Evolutionary conservation across 257 asterid species (phyloP).

Genomic region (Plantago major): DNA sequence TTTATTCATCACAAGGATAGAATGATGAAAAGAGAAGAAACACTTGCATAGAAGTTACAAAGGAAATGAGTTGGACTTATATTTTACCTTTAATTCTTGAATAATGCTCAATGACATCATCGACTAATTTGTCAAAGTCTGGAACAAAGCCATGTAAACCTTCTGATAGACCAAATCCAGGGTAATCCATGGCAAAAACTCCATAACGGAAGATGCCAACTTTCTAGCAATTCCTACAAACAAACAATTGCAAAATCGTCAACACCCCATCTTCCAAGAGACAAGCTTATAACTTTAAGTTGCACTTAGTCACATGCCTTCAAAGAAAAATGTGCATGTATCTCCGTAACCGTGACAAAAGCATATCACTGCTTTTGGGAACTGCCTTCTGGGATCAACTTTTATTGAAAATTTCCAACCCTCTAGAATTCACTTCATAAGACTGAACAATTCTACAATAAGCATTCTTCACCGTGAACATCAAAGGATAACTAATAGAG

Average conservation of each 20-base stretch:
- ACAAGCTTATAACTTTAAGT: conserved; percentile 14
- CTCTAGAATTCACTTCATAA: conserved; percentile 75
- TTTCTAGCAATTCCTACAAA: conserved; percentile 77
- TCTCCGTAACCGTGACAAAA: conserved; percentile 97
- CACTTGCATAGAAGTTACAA: background rate
- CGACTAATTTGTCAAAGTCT: conserved; percentile 56
- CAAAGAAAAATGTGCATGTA: conserved; percentile 87
- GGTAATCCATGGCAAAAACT: conserved; percentile 93
- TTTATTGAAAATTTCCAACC: conserved; percentile 73
- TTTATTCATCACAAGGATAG: background rate
- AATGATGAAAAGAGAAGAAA: background rate
- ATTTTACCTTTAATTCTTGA: conserved; percentile 74
- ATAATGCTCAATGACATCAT: conserved; percentile 76
- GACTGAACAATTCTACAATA: conserved; percentile 47
- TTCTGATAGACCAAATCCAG: conserved; percentile 94
- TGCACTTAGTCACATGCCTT: conserved; percentile 53
- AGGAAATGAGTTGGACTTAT: background rate
- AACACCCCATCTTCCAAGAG: conserved; percentile 9
- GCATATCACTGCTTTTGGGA: conserved; percentile 78
- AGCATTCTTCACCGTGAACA: conserved; percentile 20
- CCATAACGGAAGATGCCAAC: conserved; percentile 78
- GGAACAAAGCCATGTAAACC: conserved; percentile 84
- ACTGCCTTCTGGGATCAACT: conserved; percentile 75
- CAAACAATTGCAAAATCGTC: conserved; percentile 11
- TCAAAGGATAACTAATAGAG: conserved; percentile 1